These are phyloP conservation scores for Talaromyces sp. DNA, from an alignment of 2,329 filamentous ascomycete species.

Conservation along the genomic window DNA sequence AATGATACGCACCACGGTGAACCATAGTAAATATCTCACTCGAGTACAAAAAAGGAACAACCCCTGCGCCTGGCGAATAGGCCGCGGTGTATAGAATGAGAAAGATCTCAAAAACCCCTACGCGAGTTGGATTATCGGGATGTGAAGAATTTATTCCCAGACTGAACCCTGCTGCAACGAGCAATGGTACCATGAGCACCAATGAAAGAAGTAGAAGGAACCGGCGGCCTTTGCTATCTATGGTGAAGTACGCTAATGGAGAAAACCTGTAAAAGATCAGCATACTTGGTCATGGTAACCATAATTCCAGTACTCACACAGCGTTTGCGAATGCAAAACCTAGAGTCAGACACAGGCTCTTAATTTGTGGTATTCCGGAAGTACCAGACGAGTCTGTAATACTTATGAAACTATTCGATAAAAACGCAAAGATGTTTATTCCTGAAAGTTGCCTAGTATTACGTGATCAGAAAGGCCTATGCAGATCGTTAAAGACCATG, in stretches of 20 bases:
- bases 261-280: constrained; percentile 17
- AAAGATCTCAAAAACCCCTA: constrained; percentile 13
- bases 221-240: constrained; percentile 21
- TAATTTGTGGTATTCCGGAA: constrained; percentile 8
- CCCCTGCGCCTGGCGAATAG: constrained; percentile 18
- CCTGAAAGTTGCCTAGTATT: constrained; percentile 17
- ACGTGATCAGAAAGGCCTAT: neutral
- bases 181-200: constrained; percentile 21
- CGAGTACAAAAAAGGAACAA: constrained; percentile 19
- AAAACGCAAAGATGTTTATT: constrained; percentile 24
- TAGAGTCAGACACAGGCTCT: constrained; percentile 21
- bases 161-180: constrained; percentile 20
- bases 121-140: constrained; percentile 3
- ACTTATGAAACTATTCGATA: constrained; percentile 17
- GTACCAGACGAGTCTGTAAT: neutral
- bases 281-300: neutral
- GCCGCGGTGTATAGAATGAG: constrained; percentile 16
- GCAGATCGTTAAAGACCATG: neutral
- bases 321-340: constrained; percentile 21
- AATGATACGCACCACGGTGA: constrained; percentile 11
- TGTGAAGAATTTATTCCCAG: constrained; percentile 14
- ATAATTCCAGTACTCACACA: constrained; percentile 12
- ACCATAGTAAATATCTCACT: constrained; percentile 19
- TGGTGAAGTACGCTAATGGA: constrained; percentile 21
- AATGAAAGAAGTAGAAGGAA: constrained; percentile 22